Conservation (phyloP, 1,284 basidiomycete species). For the Prillingera fragicola region DNA sequence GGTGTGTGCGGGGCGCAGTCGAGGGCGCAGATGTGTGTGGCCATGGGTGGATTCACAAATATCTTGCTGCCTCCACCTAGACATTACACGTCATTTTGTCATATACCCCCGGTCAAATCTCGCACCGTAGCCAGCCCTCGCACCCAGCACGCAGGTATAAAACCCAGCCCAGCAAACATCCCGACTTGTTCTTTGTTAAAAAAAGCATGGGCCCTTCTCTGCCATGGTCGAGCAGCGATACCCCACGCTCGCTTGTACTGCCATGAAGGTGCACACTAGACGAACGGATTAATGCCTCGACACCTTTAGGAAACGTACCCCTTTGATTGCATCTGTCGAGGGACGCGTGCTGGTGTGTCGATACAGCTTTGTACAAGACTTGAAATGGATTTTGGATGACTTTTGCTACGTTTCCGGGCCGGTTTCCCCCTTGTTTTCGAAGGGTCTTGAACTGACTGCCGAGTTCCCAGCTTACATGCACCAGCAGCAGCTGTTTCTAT, state of each 20-base stretch:
- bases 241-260: conserved; percentile 7
- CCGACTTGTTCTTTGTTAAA: conserved; percentile 19
- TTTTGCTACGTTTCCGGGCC: background rate
- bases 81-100: no score
- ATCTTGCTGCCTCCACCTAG: background rate
- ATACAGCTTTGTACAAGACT: no score
- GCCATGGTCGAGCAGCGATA: conserved; percentile 17
- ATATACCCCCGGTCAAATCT: no score
- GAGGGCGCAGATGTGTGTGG: background rate
- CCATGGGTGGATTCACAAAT: background rate
- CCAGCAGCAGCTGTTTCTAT: no score
- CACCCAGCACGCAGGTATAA: background rate
- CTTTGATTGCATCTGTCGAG: conserved; percentile 9
- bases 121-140: background rate
- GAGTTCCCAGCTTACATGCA: no score
- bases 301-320: conserved; percentile 42
- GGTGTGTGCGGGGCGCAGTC: background rate
- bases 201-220: conserved; percentile 33
- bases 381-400: no score
- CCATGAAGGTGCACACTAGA: conserved; percentile 36
- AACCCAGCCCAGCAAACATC: background rate
- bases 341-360: conserved; percentile 38
- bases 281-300: conserved; percentile 48
- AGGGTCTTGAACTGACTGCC: no score
- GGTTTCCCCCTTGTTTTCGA: no score